Conservation (phyloP, 495 filamentous ascomycete genomes). For the Hyaloscypha hepaticicola region DNA sequence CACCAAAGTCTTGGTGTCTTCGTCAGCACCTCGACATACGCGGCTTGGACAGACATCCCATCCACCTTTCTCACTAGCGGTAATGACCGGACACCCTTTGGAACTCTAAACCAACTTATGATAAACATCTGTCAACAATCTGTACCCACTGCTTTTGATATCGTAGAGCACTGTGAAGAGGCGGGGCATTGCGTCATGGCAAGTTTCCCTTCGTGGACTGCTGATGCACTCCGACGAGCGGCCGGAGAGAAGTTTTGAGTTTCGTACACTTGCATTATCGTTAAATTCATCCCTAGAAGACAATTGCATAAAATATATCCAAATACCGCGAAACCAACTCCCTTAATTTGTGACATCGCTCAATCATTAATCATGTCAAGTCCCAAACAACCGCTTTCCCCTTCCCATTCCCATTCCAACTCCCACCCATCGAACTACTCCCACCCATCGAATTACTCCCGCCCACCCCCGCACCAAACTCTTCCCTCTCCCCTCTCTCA, state of each 20-base stretch:
- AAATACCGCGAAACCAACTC: too few relatives aligned
- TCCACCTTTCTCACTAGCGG: conserved; percentile 12
- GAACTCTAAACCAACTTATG: not conserved
- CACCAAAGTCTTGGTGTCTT: conserved; percentile 8
- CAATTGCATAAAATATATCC: too few relatives aligned
- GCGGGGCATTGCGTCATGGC: conserved; percentile 8
- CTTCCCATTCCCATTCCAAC: not conserved
- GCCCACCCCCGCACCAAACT: too few relatives aligned
- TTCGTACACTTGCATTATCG: not conserved
- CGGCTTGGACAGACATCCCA: conserved; percentile 7
- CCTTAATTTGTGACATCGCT: not conserved
- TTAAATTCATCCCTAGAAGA: too few relatives aligned
- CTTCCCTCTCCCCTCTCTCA: not conserved
- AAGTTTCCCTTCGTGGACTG: conserved; percentile 3
- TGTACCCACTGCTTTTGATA: conserved; percentile 10
- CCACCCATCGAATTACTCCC: too few relatives aligned
- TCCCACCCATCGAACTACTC: too few relatives aligned
- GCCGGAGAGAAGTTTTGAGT: conserved; percentile 11
- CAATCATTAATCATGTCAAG: too few relatives aligned
- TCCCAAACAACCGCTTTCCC: not conserved
- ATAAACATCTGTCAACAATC: conserved; percentile 2
- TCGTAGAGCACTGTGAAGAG: conserved; percentile 12
- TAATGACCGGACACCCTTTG: not conserved
- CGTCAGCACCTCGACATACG: conserved; percentile 13
- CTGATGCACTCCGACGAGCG: conserved; percentile 6